Conservation (phyloP, 805 yeast genomes). For the Saccharomycopsis lassenensis region DNA sequence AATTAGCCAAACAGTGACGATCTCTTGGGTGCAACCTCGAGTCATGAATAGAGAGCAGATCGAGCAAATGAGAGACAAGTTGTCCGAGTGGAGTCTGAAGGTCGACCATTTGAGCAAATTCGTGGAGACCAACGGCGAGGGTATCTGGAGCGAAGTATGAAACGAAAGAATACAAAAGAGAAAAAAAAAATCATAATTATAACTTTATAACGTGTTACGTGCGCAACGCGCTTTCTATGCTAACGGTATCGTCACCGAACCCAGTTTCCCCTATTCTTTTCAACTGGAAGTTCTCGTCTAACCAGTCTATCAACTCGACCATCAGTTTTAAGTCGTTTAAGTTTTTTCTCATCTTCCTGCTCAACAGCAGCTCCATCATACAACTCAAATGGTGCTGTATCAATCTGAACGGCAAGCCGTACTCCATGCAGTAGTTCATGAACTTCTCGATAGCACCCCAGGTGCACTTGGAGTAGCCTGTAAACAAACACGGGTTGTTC, state of each 20-base stretch:
- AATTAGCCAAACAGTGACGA: constrained; percentile 62
- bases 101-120: constrained; percentile 55
- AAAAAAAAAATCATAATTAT: too few species aligned
- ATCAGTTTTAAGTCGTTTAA: constrained; percentile 52
- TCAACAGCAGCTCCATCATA: constrained; percentile 55
- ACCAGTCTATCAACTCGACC: constrained; percentile 68
- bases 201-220: too few species aligned
- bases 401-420: constrained; percentile 77
- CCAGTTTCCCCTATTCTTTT: constrained; percentile 58
- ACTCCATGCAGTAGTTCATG: constrained; percentile 66
- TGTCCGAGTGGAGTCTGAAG: constrained; percentile 67
- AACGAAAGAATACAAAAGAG: too few species aligned
- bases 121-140: constrained; percentile 51
- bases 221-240: too few species aligned
- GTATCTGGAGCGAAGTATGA: constrained; percentile 45
- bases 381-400: constrained; percentile 82
- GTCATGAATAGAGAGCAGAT: constrained; percentile 79
- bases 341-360: constrained; percentile 39
- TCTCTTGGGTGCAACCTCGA: constrained; percentile 95
- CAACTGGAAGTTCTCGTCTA: constrained; percentile 59
- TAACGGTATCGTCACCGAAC: constrained; percentile 45
- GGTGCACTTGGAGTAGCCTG: constrained; percentile 64
- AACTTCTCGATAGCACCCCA: constrained; percentile 86
- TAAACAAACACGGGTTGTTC: constrained; percentile 78
- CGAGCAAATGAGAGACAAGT: constrained; percentile 57